A percentile compares a stretch with the other conserved stretches of the same genome.
These are phyloP conservation scores for Rhodomyrtus psidioides DNA, from an alignment of 441 rosid species.

Conservation along the genomic window DNA sequence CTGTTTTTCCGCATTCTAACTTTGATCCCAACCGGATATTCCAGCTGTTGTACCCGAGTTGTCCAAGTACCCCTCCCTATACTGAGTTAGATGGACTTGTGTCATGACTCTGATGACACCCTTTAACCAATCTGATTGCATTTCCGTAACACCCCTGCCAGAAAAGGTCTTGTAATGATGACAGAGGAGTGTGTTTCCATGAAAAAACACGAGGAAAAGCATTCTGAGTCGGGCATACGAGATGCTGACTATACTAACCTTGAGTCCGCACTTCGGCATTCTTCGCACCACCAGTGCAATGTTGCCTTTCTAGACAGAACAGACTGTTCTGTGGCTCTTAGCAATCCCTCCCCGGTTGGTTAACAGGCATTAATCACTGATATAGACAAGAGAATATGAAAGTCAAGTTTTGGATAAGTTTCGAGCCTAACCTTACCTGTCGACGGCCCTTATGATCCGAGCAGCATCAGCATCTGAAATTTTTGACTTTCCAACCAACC, in stretches of 20 bases:
- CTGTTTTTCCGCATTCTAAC: constrained; percentile 8
- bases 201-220: background rate
- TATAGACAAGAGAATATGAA: background rate
- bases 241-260: background rate
- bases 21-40: constrained; percentile 13
- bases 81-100: background rate
- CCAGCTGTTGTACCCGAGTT: constrained; percentile 9
- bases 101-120: background rate
- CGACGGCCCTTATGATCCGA: background rate
- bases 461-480: background rate
- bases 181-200: background rate
- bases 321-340: background rate
- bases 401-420: background rate
- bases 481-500: background rate
- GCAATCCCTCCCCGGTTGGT: background rate
- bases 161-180: background rate
- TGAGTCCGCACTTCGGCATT: background rate
- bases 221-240: background rate
- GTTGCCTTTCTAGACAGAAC: background rate
- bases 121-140: background rate
- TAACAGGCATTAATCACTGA: background rate
- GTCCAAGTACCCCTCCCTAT: background rate
- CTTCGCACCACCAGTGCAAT: background rate
- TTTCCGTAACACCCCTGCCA: background rate
- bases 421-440: background rate